Evolutionary conservation across 139 green algal species (phyloP).

Genomic region (Cymbomonas tetramitiformis): DNA sequence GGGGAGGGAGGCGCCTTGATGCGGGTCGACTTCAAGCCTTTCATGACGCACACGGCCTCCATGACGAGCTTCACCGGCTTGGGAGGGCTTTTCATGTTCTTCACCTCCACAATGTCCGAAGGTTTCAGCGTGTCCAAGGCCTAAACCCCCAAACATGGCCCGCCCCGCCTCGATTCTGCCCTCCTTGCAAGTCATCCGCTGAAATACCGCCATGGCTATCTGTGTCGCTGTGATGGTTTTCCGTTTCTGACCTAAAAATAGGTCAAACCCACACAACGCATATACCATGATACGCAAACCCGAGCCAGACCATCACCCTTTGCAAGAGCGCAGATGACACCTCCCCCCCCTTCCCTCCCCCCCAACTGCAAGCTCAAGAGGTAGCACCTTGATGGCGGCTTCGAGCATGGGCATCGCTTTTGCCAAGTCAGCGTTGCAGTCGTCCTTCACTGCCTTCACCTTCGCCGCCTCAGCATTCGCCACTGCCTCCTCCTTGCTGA

Average conservation of each 20-base stretch:
- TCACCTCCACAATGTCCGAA: constrained; percentile 39
- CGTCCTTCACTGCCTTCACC: constrained; percentile 26
- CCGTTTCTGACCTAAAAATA: no score
- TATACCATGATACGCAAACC: no score
- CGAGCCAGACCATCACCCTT: no score
- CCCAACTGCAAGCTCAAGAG: neutral
- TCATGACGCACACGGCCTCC: constrained; percentile 68
- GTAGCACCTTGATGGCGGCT: constrained; percentile 21
- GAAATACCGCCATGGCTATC: no score
- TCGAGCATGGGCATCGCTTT: constrained; percentile 34
- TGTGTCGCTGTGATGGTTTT: no score
- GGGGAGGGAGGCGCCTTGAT: no score
- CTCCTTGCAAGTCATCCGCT: no score
- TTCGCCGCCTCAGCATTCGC: constrained; percentile 13
- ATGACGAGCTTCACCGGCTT: constrained; percentile 41
- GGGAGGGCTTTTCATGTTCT: constrained; percentile 31
- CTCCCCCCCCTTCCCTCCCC: neutral
- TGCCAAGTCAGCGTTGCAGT: constrained; percentile 31
- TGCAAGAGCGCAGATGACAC: no score
- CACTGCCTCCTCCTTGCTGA: constrained; percentile 16
- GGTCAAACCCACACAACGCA: no score
- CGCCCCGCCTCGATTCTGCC: no score
- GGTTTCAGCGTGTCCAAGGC: constrained; percentile 36
- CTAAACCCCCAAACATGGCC: no score
- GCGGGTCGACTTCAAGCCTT: constrained; percentile 46